A percentile compares a stretch with the other conserved stretches of the same genome.
phyloP scores from a whole-genome alignment of 2,329 filamentous ascomycete species.

The Aspergillus fructus region DNA sequence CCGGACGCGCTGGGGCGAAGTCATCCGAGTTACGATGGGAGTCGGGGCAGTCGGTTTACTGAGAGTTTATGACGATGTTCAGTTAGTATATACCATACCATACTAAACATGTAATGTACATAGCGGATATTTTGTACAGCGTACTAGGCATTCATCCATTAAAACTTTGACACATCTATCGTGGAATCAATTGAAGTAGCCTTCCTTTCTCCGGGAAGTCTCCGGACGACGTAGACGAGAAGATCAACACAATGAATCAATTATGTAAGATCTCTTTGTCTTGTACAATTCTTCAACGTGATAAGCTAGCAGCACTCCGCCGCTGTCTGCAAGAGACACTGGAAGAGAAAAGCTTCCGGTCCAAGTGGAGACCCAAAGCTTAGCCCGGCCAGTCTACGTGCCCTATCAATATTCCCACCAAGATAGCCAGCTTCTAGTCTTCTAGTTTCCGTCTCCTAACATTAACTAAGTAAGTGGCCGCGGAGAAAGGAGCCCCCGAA shows the following conservation, averaged over 20 bases:
- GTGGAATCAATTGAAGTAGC: neutral
- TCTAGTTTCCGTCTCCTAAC: too few species aligned
- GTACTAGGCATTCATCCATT: neutral
- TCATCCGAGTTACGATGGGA: constrained; percentile 44
- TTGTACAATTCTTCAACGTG: neutral
- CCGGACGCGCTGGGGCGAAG: constrained; percentile 45
- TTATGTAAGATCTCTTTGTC: neutral
- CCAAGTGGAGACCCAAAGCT: constrained; percentile 4
- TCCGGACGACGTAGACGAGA: neutral
- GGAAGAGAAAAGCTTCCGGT: neutral
- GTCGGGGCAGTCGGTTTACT: constrained; percentile 46
- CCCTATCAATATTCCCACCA: neutral
- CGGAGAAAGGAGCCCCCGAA: neutral
- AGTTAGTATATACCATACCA: constrained; percentile 1
- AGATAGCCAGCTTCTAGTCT: too few species aligned
- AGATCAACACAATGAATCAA: neutral
- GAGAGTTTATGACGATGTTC: constrained; percentile 30
- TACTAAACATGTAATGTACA: constrained; percentile 5
- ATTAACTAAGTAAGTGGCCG: neutral
- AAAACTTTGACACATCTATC: too few species aligned
- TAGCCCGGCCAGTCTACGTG: neutral
- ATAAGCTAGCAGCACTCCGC: neutral
- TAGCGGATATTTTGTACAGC: neutral
- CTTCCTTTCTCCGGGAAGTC: too few species aligned
- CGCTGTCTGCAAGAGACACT: neutral